Conservation (phyloP, 2,329 filamentous ascomycete genomes). For the Fusarium sp. region DNA sequence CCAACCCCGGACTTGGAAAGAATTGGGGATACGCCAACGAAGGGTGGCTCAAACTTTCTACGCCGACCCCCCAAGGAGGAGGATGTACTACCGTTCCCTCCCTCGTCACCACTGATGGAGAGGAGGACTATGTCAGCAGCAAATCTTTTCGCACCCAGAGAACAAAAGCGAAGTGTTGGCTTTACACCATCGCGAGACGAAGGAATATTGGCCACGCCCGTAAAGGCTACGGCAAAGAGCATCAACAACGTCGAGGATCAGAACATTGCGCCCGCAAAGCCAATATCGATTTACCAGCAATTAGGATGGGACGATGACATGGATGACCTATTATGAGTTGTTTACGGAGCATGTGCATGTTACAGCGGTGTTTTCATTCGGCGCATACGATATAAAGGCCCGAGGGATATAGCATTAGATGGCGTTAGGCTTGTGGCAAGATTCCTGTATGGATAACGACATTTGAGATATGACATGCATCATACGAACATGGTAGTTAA, state of each 20-base stretch:
- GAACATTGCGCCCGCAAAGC: constrained; percentile 35
- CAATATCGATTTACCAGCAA: constrained; percentile 62
- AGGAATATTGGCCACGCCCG: constrained; percentile 52
- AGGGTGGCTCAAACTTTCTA: constrained; percentile 42
- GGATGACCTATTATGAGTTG: constrained; percentile 56
- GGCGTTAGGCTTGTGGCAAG: constrained; percentile 35
- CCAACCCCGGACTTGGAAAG: constrained; percentile 44
- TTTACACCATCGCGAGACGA: constrained; percentile 24
- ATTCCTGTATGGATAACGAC: constrained; percentile 36
- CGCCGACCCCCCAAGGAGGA: constrained; percentile 42
- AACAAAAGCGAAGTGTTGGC: constrained; percentile 30
- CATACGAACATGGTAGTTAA: constrained; percentile 27
- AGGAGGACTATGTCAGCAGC: constrained; percentile 34
- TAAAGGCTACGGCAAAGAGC: constrained; percentile 45
- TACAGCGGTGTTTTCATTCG: constrained; percentile 34
- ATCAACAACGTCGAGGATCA: constrained; percentile 14
- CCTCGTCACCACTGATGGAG: constrained; percentile 50
- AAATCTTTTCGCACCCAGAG: constrained; percentile 22
- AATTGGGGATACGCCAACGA: constrained; percentile 47
- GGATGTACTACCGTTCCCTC: constrained; percentile 42
- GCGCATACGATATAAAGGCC: constrained; percentile 29
- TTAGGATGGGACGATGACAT: constrained; percentile 69
- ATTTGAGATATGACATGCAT: constrained; percentile 37
- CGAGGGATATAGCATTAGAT: constrained; percentile 34
- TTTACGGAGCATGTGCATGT: constrained; percentile 40